Base-by-base conservation (phyloP, 2,329 filamentous ascomycete species). In the Ophiostoma himal-ulmi region DNA sequence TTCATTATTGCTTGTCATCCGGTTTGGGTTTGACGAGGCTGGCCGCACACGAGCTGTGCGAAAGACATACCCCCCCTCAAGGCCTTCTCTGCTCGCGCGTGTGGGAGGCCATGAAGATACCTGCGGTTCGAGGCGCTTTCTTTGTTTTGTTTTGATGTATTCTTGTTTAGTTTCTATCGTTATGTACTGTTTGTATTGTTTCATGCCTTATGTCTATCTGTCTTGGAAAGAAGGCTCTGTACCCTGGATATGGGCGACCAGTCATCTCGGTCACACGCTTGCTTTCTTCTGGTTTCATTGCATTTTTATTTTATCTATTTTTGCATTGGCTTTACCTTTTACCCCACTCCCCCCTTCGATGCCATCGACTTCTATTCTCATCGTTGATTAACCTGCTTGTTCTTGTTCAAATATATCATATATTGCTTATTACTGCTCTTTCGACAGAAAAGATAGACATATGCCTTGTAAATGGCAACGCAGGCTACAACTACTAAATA, bases 21-120 rank as follows among this genome's bases (percentile, higher is more conserved):
- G 34, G n/a, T 68, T 67, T 66, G 66, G 69, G 20, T 41, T 30
- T 34, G 14, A 13, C 57, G 57, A 62, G 57, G 57, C 57, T 62
- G 57, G 60, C 60, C 60, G 39, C 60, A 10, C 14, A 22, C 60
- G 34, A 64, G 60, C 60, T 64, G 57, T 60, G 60, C 57, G 57
- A 62, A 62, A 62, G 57, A 62, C 57, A 62, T 62, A 54, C 60
- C 3, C 57, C 30, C 68, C 41, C 17, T 48, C 44, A 48, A 6
- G n/a, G 34, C 17, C 41, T 17, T n/a, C 17, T 67, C 37, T 67
- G 13, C 22, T 62, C 57, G 57, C 10, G 14, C 17, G 65, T 65
- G 62, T 39, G 62, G 57, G 62, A 65, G 62, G 36, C 36, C 36
- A 2, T 39, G 62, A 65, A 37, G 36, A 65, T 37, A 65, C 20